A percentile compares a stretch with the other conserved stretches of the same genome.
Evolutionary conservation across 305 asterid genomes (phyloP).

Genomic region (Fraxinus platypoda): DNA sequence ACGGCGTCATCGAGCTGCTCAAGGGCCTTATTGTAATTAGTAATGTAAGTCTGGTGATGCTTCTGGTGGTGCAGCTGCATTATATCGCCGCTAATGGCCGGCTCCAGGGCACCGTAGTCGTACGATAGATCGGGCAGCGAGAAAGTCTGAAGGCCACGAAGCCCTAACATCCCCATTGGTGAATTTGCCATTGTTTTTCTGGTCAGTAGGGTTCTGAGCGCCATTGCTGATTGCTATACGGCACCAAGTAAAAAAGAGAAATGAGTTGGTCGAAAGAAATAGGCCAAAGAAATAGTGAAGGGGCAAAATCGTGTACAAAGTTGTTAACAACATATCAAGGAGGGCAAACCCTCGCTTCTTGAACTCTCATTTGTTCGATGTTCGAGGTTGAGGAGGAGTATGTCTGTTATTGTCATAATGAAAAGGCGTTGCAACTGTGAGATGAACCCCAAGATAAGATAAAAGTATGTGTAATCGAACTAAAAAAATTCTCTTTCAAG

Average conservation of each 20-base stretch:
- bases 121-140: slow-evolving; percentile 75
- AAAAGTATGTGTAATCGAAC: too few species aligned
- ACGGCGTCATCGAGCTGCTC: slow-evolving; percentile 75
- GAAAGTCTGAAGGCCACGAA: slow-evolving; percentile 67
- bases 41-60: slow-evolving; percentile 85
- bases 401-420: too few species aligned
- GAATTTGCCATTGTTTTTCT: slow-evolving; percentile 19
- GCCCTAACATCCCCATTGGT: slow-evolving; percentile 36
- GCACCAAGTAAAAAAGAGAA: neutral
- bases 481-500: too few species aligned
- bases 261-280: neutral
- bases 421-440: too few species aligned
- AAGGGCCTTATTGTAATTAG: slow-evolving; percentile 77
- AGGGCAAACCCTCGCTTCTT: too few species aligned
- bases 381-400: too few species aligned
- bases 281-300: too few species aligned
- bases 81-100: slow-evolving; percentile 77
- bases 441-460: too few species aligned
- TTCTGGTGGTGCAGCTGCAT: slow-evolving; percentile 93
- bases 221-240: neutral
- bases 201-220: neutral
- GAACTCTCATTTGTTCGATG: too few species aligned
- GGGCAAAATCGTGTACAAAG: too few species aligned
- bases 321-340: too few species aligned
- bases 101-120: slow-evolving; percentile 82